A percentile compares a stretch with the other conserved stretches of the same genome.
These are phyloP conservation scores for Aspergillus bertholletiae DNA, from an alignment of 495 filamentous ascomycete species.

Conservation along the genomic window DNA sequence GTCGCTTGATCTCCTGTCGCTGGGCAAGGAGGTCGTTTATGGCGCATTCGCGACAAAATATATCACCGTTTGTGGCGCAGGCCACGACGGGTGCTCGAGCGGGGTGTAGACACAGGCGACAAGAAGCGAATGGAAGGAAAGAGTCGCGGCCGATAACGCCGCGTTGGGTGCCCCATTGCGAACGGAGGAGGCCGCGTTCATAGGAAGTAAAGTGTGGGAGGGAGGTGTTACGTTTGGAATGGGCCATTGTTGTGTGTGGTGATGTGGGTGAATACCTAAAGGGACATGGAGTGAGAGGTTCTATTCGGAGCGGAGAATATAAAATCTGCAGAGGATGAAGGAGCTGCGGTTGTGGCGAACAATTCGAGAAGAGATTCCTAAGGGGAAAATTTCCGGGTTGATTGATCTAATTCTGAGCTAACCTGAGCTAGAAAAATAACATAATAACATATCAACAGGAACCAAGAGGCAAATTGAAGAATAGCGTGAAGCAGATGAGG, in stretches of 20 bases:
- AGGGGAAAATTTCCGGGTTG: not conserved
- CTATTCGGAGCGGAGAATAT: not conserved
- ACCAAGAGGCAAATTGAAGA: not conserved
- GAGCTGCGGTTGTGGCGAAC: not conserved
- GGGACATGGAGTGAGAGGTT: not conserved
- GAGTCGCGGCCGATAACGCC: constrained; percentile 90
- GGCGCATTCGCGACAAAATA: constrained; percentile 97
- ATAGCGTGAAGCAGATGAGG: not conserved
- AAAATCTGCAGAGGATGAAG: not conserved
- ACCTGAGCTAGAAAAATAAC: not conserved
- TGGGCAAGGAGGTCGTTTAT: constrained; percentile 87
- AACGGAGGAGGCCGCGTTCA: constrained; percentile 77
- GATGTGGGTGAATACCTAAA: not conserved
- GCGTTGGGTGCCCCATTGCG: constrained; percentile 74
- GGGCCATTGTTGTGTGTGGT: constrained; percentile 31
- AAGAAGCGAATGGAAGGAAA: constrained; percentile 89
- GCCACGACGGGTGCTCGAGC: constrained; percentile 81
- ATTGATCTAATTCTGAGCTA: not conserved
- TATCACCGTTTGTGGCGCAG: constrained; percentile 71
- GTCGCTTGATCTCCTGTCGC: constrained; percentile 85
- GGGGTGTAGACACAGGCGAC: constrained; percentile 82
- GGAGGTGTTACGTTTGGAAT: constrained; percentile 88
- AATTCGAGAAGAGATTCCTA: not conserved
- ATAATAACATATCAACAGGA: not conserved
- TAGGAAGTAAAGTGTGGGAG: constrained; percentile 94